Evolutionary conservation across 2,329 filamentous ascomycete genomes (phyloP).

Genomic region (Coniochaeta sp.): DNA sequence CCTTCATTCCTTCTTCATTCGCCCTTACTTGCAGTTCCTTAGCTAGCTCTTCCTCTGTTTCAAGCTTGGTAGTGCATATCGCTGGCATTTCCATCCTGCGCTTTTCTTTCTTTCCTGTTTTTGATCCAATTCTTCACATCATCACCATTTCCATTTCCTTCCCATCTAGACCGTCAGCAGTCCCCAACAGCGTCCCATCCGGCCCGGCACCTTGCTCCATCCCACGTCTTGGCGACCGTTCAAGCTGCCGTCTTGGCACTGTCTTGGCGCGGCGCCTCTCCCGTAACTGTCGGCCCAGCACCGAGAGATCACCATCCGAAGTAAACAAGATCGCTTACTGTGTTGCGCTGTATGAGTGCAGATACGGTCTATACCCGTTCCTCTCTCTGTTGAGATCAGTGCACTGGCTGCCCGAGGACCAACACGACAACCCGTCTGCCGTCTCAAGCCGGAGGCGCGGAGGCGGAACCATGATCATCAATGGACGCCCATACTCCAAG

Average conservation of each 20-base stretch:
- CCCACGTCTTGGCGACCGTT: slow-evolving; percentile 3
- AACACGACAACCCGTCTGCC: background rate
- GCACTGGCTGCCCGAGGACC: background rate
- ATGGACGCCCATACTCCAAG: background rate
- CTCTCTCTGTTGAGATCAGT: background rate
- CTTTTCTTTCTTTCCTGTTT: background rate
- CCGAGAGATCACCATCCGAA: background rate
- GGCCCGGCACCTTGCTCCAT: background rate
- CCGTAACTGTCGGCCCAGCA: background rate
- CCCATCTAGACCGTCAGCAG: no score
- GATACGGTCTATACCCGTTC: background rate
- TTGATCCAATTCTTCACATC: background rate
- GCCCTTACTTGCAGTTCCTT: no score
- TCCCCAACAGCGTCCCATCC: no score
- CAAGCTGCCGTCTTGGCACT: slow-evolving; percentile 4
- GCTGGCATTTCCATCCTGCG: background rate
- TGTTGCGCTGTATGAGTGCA: background rate
- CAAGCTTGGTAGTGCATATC: no score
- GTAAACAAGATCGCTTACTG: background rate
- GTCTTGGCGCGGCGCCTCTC: slow-evolving; percentile 3
- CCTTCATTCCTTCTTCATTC: background rate
- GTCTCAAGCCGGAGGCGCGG: background rate
- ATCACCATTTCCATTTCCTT: background rate
- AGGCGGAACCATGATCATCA: slow-evolving; percentile 1
- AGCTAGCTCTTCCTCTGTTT: no score